These are phyloP conservation scores for Piloderma croceum DNA, from an alignment of 768 basidiomycete species.

Conservation along the genomic window DNA sequence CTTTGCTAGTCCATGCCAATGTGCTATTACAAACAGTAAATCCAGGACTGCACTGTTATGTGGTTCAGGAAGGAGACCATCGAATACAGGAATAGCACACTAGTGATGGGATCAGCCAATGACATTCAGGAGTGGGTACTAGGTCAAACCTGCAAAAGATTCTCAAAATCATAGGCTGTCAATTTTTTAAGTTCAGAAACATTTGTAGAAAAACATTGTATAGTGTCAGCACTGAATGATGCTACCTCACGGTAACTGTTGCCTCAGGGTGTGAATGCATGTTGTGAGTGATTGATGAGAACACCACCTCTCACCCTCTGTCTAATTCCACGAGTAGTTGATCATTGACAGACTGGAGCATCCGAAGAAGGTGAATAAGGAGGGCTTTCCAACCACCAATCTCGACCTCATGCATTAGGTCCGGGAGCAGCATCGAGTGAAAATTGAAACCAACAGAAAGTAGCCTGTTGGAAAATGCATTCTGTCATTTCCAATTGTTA, in stretches of 20 bases:
- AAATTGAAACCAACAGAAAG: constrained; percentile 18
- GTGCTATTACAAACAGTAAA: constrained; percentile 27
- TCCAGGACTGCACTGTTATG: constrained; percentile 22
- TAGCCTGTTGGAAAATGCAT: constrained; percentile 28
- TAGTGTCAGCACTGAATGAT: constrained; percentile 9
- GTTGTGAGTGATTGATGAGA: neutral
- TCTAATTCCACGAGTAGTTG: constrained; percentile 19
- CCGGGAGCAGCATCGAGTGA: constrained; percentile 24
- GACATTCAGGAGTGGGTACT: neutral
- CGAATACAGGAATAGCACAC: constrained; percentile 31
- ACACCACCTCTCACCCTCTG: constrained; percentile 13
- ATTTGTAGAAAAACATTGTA: constrained; percentile 8
- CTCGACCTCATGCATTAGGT: constrained; percentile 36
- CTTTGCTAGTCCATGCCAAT: constrained; percentile 38
- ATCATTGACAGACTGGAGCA: constrained; percentile 20
- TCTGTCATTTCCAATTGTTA: constrained; percentile 18
- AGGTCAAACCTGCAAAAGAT: constrained; percentile 14
- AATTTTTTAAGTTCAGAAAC: constrained; percentile 19
- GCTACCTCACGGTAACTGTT: constrained; percentile 11
- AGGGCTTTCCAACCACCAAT: constrained; percentile 33
- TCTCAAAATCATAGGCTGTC: constrained; percentile 21
- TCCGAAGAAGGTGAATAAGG: constrained; percentile 29
- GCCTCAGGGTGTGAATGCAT: neutral
- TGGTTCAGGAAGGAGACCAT: constrained; percentile 20
- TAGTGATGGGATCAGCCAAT: constrained; percentile 2